phyloP scores from a whole-genome alignment of 1,284 basidiomycete genomes.

The Vanrija pseudolonga region DNA sequence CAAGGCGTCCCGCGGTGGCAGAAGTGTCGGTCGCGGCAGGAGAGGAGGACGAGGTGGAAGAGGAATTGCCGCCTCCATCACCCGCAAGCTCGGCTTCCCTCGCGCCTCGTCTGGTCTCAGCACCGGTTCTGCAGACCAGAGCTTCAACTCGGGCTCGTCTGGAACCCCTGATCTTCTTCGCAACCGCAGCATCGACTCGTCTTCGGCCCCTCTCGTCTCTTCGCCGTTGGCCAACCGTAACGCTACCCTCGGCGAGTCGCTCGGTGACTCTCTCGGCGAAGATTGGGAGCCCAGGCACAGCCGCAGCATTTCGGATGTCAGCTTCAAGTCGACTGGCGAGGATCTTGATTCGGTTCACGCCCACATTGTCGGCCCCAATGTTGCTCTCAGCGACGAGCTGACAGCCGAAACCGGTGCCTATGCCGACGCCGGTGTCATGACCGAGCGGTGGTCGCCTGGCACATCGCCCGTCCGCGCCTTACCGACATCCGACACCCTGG shows the following conservation, averaged over 20 bases:
- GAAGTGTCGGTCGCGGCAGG: conserved; percentile 25
- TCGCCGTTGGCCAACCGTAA: conserved; percentile 13
- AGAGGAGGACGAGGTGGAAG: conserved; percentile 19
- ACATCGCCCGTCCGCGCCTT: conserved; percentile 1
- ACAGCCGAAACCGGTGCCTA: conserved; percentile 25
- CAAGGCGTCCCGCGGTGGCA: conserved; percentile 15
- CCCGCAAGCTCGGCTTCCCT: conserved; percentile 41
- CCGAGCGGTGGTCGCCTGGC: conserved; percentile 33
- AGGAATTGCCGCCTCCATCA: conserved; percentile 33
- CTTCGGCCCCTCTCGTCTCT: conserved; percentile 6
- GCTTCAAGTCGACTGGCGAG: neutral
- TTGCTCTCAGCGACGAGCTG: conserved; percentile 37
- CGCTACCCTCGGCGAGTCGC: conserved; percentile 14
- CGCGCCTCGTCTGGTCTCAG: conserved; percentile 25
- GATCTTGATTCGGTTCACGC: too few species aligned
- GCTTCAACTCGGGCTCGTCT: conserved; percentile 39
- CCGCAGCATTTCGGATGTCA: conserved; percentile 2
- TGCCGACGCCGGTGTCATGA: conserved; percentile 34
- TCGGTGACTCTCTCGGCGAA: conserved; percentile 19
- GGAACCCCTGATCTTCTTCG: conserved; percentile 45
- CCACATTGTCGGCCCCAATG: too few species aligned
- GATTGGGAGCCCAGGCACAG: neutral
- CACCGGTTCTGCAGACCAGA: conserved; percentile 27
- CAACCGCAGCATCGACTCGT: conserved; percentile 23
- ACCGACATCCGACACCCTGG: conserved; percentile 4